Conservation (phyloP, 202 grass and related monocot species). For the Elaeis oleifera region DNA sequence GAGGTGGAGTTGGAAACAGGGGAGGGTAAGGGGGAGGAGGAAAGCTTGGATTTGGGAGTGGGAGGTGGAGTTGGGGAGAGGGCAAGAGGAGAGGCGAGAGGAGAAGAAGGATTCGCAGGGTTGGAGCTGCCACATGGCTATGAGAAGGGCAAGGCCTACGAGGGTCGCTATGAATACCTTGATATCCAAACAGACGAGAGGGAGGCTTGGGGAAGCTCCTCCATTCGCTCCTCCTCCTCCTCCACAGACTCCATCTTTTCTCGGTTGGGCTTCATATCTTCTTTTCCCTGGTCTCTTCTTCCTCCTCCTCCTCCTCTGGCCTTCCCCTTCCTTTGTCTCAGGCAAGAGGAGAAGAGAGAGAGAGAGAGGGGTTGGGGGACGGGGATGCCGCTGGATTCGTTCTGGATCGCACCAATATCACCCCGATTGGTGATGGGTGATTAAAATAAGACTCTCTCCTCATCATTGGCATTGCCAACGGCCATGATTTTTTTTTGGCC, state of each 20-base stretch:
- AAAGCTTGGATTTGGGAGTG: constrained; percentile 15
- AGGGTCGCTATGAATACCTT: constrained; percentile 74
- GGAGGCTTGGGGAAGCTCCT: constrained; percentile 16
- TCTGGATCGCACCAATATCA: no score
- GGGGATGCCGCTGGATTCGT: no score
- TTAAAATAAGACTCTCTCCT: no score
- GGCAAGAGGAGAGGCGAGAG: constrained; percentile 22
- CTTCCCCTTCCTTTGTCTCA: no score
- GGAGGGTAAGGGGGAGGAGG: constrained; percentile 13
- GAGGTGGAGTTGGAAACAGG: no score
- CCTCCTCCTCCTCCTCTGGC: no score
- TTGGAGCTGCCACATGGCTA: constrained; percentile 69
- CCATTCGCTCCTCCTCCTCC: constrained; percentile 7
- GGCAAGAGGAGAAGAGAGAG: no score
- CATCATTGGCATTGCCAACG: no score
- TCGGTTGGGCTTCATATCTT: constrained; percentile 28
- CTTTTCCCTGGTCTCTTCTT: no score
- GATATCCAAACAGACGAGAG: constrained; percentile 48
- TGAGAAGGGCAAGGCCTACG: constrained; percentile 55
- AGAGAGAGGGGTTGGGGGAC: no score
- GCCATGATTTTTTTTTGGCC: no score
- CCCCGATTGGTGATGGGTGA: no score
- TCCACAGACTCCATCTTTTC: constrained; percentile 22
- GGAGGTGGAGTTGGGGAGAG: constrained; percentile 18
- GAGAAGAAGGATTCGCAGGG: constrained; percentile 31